Conservation (phyloP, 148 eudicot species). For the Amaranthus palmeri region DNA sequence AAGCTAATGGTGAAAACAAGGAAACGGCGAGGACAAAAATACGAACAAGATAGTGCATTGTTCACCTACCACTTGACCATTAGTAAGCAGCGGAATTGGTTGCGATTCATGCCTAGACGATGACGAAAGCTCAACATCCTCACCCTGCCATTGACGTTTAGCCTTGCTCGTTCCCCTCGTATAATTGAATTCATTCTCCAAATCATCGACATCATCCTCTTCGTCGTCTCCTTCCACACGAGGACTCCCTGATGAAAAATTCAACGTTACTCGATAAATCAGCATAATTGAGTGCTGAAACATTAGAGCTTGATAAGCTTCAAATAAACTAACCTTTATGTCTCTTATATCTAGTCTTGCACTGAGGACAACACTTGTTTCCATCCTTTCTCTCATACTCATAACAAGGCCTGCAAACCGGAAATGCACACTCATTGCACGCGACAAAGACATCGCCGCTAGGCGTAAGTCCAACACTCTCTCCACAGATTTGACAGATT, state of each 20-base stretch:
- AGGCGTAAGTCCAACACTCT: too few relatives aligned
- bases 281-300: neutral
- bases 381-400: slow-evolving; percentile 83
- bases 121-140: slow-evolving; percentile 63
- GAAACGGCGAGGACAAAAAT: neutral
- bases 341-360: slow-evolving; percentile 82
- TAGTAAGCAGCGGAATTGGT: slow-evolving; percentile 78
- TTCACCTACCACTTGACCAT: slow-evolving; percentile 63
- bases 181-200: slow-evolving; percentile 78
- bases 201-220: slow-evolving; percentile 86
- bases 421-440: slow-evolving; percentile 50
- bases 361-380: slow-evolving; percentile 72
- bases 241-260: slow-evolving; percentile 45
- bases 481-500: too few relatives aligned
- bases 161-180: slow-evolving; percentile 48
- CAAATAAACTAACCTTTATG: slow-evolving; percentile 50
- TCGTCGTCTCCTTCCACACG: slow-evolving; percentile 80
- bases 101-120: slow-evolving; percentile 83
- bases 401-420: slow-evolving; percentile 72
- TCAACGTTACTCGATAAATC: slow-evolving; percentile 18
- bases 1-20: neutral
- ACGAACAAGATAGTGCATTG: neutral
- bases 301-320: neutral
- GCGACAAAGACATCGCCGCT: too few relatives aligned
- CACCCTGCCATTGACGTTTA: slow-evolving; percentile 76